Conservation (phyloP, 129 eudicot species). For the Scalesia atractyloides region DNA sequence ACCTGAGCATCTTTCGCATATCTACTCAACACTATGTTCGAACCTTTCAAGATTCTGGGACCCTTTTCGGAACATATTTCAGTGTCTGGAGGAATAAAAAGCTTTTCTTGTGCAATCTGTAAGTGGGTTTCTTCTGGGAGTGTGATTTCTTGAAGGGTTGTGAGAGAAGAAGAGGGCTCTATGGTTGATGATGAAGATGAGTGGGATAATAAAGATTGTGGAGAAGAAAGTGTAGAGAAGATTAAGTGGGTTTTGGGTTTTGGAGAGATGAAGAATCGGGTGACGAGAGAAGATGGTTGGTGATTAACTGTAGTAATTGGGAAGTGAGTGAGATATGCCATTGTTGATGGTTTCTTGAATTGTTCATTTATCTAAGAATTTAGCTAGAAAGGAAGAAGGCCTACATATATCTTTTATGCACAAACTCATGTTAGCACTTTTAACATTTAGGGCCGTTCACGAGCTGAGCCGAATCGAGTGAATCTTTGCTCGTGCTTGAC, state of each 20-base stretch:
- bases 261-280: conserved; percentile 32
- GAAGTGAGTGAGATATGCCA: conserved; percentile 44
- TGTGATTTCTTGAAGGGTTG: no score
- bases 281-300: conserved; percentile 32
- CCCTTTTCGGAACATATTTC: conserved; percentile 47
- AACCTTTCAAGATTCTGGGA: conserved; percentile 73
- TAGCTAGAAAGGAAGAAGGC: not conserved
- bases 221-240: conserved; percentile 10
- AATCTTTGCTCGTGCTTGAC: no score
- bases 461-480: no score
- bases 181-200: conserved; percentile 31
- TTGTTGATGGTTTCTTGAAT: conserved; percentile 21
- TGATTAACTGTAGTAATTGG: conserved; percentile 35
- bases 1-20: conserved; percentile 79
- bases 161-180: conserved; percentile 15
- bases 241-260: conserved; percentile 35
- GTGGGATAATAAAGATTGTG: conserved; percentile 2
- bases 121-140: conserved; percentile 51
- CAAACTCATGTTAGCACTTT: no score
- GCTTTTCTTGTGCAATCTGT: conserved; percentile 62
- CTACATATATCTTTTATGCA: conserved; percentile 14
- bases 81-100: conserved; percentile 86
- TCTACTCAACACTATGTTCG: conserved; percentile 82
- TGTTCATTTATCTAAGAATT: conserved; percentile 5
- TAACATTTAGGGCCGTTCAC: no score